These are phyloP conservation scores for apple (Malus domestica) DNA, from an alignment of 306 rosid genomes.

Conservation along the genomic window ASM211411v1 NC_041793.1:18944001-18944500, in stretches of 20 bases:
- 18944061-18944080: background rate
- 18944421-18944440: constrained; percentile 98
- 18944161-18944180: background rate
- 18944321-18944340: background rate
- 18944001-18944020: constrained; percentile 85
- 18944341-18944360: background rate
- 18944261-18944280: background rate
- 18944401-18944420: background rate
- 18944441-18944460: constrained; percentile 98
- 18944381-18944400: background rate
- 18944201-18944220: background rate
- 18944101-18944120: background rate
- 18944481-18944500: constrained; percentile 99
- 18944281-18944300: background rate
- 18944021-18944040: constrained; percentile 84
- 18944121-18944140: background rate
- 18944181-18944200: background rate
- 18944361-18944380: background rate
- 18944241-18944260: background rate
- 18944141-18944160: too few species aligned
- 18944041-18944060: constrained; percentile 26
- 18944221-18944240: background rate
- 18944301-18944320: background rate
- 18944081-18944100: background rate
- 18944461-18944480: constrained; percentile 89